Conservation (phyloP, 257 asterid species). For the Solanum bukasovii region DNA sequence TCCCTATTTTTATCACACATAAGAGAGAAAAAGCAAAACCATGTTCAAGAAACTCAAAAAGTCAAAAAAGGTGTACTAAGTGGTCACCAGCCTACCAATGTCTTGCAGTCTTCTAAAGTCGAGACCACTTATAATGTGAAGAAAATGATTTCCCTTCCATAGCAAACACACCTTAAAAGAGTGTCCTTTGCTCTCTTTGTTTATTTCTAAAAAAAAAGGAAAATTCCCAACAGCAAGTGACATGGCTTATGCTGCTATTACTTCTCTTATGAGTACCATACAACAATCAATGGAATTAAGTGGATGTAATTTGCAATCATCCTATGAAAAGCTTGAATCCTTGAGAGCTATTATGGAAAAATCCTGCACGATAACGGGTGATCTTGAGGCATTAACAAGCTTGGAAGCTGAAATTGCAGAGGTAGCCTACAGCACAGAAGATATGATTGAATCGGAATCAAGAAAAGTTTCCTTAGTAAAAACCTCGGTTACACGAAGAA, state of each 20-base stretch:
- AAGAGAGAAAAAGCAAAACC: not conserved
- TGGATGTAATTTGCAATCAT: not conserved
- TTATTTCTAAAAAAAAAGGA: no score
- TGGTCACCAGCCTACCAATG: no score
- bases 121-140: no score
- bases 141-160: no score
- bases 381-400: not conserved
- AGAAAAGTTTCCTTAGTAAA: not conserved
- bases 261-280: not conserved
- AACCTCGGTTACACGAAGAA: not conserved
- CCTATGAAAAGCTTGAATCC: not conserved
- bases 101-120: no score
- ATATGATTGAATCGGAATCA: not conserved
- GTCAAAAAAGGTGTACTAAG: no score
- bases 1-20: not conserved
- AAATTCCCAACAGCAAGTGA: no score
- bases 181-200: no score
- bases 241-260: not conserved
- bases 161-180: no score
- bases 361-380: not conserved
- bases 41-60: no score
- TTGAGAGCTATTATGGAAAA: not conserved
- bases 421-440: not conserved
- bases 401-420: not conserved
- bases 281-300: not conserved